Evolutionary conservation across 352 stramenopile genomes (phyloP), one percentile per base, ranked within the genome.

Genomic region (Thalassiosira hispida): DNA sequence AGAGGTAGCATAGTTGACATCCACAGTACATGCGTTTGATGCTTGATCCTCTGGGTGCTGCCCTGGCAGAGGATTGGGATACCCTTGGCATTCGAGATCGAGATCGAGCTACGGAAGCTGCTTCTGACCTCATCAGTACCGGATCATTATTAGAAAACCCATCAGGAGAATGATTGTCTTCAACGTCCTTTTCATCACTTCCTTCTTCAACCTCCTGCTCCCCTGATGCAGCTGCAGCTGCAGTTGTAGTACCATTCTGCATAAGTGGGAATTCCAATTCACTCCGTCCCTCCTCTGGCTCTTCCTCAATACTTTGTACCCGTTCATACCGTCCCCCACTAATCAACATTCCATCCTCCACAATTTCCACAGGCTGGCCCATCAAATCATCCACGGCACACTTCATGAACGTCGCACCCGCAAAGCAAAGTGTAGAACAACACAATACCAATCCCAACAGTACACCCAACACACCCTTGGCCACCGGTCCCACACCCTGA

Each of bases 1-100:
- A 7, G 9, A 77, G 57, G 42, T 91, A 90, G 35, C 81, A 81
- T 29, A 83, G 38, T 44, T 77, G 65, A 44, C 83, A 91, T 1
- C 52, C 59, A 20, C 62, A 56, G 57, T 81, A 89, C 42, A 87
- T 76, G 18, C 65, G 61, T 52, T 80, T 71, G 25, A 83, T 63
- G 53, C 51, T 74, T 1, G 47, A 56, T 31, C 46, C 53, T 51
- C 51, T 68, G 2, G 49, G 53, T 18, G 6, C 16, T 18, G 31
- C 18, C 33, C 62, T 18, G 49, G 35, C 59, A 1, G 25, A 23
- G 11, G 47, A 49, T 63, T 40, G 23, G 20, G 60, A 77, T 57
- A 72, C 47, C 27, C 59, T 68, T 16, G 71, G 56, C 20, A 60
- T 14, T 31, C 64, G 55, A 5, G 60, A 53, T 14, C 40, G 35